Base-by-base conservation (phyloP, 176 grass and related monocot species). In the Tillandsia fasciculata region DNA sequence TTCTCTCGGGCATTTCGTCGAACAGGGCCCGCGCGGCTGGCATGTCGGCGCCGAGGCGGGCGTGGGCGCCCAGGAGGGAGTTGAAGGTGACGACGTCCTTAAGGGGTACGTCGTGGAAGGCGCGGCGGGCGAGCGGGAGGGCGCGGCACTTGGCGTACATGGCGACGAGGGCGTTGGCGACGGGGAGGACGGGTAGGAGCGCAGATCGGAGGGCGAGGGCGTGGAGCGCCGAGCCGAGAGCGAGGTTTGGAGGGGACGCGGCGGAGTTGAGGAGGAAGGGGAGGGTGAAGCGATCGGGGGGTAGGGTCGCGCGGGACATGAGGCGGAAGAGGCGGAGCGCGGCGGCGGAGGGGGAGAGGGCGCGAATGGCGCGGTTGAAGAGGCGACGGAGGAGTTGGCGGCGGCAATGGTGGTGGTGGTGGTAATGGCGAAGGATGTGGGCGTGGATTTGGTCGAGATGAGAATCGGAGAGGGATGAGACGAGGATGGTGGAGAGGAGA, bases 201-300 rank as follows among this genome's bases (percentile, higher is more conserved):
- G 49, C 85, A 26, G 84, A 80, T 49, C 77, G 82, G 77, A 85
- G 10, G 10, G 85, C 79, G 47, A 82, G 22, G 3, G 89, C 70
- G 79, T 91, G 89, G 48, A 91, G 69, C 63, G 85, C 83, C 0
- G 85, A 69, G 50, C 85, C 89, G 63, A 83, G 69, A 1, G 50
- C 24, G 66, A 80, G 79, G 53, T 72, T 26, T 26, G 54, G 70
- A 12, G 82, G 58, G 52, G 89, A 66, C 9, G 89, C 76, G 10
- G 82, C 79, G 63, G 84, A 80, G 70, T 91, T 91, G 82, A 91
- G 76, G 58, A 86, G 70, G 79, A 87, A 91, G 53, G 89, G 85
- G 53, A 91, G 22, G 63, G 89, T 65, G 89, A 80, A 88, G 73
- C 82, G 85, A 71, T 84, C 56, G 5, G 85, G 79, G 23, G 54